Evolutionary conservation across 176 grass and related monocot species (phyloP).

Genomic region (Typha latifolia): DNA sequence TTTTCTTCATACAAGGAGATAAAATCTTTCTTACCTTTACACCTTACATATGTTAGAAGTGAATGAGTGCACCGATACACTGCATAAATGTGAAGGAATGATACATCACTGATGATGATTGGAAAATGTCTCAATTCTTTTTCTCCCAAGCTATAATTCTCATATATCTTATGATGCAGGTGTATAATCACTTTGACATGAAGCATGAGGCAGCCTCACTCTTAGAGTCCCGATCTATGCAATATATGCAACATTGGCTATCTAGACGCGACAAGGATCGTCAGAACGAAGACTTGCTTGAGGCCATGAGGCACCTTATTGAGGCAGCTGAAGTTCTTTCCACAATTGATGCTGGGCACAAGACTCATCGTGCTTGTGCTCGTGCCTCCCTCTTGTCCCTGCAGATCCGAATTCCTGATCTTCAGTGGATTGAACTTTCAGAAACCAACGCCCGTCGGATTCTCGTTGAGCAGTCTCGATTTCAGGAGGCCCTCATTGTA

Average conservation of each 20-base stretch:
- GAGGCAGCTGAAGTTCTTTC: slow-evolving; percentile 76
- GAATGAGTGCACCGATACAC: too few relatives aligned
- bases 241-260: slow-evolving; percentile 72
- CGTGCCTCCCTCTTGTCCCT: slow-evolving; percentile 76
- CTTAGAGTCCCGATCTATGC: slow-evolving; percentile 61
- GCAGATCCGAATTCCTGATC: slow-evolving; percentile 85
- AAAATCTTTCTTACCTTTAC: too few relatives aligned
- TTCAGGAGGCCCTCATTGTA: slow-evolving; percentile 91
- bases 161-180: slow-evolving; percentile 28
- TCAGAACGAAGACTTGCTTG: slow-evolving; percentile 62
- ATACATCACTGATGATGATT: background rate
- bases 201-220: slow-evolving; percentile 88
- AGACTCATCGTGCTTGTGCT: slow-evolving; percentile 70
- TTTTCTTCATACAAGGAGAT: too few relatives aligned
- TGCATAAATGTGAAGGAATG: too few relatives aligned
- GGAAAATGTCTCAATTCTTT: background rate
- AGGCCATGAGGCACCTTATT: slow-evolving; percentile 78
- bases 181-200: slow-evolving; percentile 93
- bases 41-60: too few relatives aligned
- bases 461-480: slow-evolving; percentile 82
- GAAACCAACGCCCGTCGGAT: slow-evolving; percentile 64
- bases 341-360: slow-evolving; percentile 77
- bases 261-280: slow-evolving; percentile 56
- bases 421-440: slow-evolving; percentile 72
- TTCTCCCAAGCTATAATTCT: slow-evolving; percentile 6